Evolutionary conservation across 2,329 filamentous ascomycete genomes (phyloP).

Genomic region (Phialemonium atrogriseum): DNA sequence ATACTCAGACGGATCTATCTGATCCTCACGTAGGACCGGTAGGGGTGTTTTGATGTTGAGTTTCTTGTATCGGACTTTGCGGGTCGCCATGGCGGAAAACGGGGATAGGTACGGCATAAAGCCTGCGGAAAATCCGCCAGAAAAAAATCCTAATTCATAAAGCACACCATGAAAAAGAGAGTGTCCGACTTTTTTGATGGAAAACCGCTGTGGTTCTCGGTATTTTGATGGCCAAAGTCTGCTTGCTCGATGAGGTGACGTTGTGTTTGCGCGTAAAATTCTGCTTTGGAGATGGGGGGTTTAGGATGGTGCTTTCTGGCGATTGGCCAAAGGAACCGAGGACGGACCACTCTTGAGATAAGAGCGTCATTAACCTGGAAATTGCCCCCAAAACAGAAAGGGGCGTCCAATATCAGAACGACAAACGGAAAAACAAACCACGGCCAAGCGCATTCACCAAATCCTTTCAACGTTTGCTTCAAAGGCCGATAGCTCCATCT

Average conservation of each 20-base stretch:
- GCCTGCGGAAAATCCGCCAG: slow-evolving; percentile 49
- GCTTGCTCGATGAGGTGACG: slow-evolving; percentile 44
- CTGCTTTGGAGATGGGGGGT: slow-evolving; percentile 29
- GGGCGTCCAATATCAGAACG: slow-evolving; percentile 2
- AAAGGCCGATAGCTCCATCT: no score
- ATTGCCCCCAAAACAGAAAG: slow-evolving; percentile 1
- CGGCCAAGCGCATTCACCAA: no score
- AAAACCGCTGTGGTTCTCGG: slow-evolving; percentile 38
- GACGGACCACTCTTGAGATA: slow-evolving; percentile 3
- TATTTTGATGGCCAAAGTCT: slow-evolving; percentile 46
- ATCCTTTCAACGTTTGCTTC: no score
- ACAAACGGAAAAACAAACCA: no score
- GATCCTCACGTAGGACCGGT: slow-evolving; percentile 78
- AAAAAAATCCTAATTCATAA: slow-evolving; percentile 59
- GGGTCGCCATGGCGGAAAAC: slow-evolving; percentile 48
- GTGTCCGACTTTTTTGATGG: slow-evolving; percentile 46
- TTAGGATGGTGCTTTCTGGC: slow-evolving; percentile 7
- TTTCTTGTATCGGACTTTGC: slow-evolving; percentile 79
- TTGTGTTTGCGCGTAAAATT: slow-evolving; percentile 47
- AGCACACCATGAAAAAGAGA: slow-evolving; percentile 44
- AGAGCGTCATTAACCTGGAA: no score
- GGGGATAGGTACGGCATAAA: slow-evolving; percentile 23
- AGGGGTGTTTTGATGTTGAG: slow-evolving; percentile 85
- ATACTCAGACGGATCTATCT: slow-evolving; percentile 81
- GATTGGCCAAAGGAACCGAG: slow-evolving; percentile 2